Conservation (phyloP, 2,329 filamentous ascomycete species). For the Rhexocercosporidium sp. region DNA sequence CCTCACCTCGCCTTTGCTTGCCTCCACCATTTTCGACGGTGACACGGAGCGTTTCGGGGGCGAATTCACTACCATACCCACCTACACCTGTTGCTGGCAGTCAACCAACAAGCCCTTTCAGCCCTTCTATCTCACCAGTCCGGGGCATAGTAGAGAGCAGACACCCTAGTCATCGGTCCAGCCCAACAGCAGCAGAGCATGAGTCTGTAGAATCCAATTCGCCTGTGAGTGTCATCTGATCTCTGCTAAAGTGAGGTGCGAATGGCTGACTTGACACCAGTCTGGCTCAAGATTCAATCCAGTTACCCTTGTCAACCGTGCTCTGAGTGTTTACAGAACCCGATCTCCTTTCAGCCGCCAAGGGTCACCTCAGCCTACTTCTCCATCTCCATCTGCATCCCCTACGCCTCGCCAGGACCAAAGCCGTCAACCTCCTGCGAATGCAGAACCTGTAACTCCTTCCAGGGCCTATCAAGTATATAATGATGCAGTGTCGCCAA, state of each 20-base stretch:
- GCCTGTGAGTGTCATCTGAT: conserved; percentile 13
- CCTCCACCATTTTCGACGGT: conserved; percentile 41
- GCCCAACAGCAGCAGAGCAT: neutral
- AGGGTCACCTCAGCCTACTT: conserved; percentile 12
- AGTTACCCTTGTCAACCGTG: conserved; percentile 11
- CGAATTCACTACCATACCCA: conserved; percentile 30
- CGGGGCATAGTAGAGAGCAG: conserved; percentile 1
- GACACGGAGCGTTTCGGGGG: conserved; percentile 32
- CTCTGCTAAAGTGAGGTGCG: neutral
- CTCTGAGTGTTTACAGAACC: conserved; percentile 19
- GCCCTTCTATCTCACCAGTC: conserved; percentile 14
- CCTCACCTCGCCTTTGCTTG: conserved; percentile 29
- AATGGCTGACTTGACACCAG: conserved; percentile 12
- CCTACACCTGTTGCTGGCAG: conserved; percentile 7
- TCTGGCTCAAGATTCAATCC: conserved; percentile 13
- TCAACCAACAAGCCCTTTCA: conserved; percentile 23
- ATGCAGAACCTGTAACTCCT: conserved; percentile 32
- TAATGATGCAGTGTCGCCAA: conserved; percentile 51
- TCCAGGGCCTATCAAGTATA: conserved; percentile 48
- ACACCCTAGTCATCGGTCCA: conserved; percentile 2
- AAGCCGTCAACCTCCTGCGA: conserved; percentile 8
- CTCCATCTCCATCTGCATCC: conserved; percentile 28
- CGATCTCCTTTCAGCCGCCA: conserved; percentile 28
- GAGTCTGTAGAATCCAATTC: conserved; percentile 11
- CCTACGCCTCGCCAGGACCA: conserved; percentile 23